A percentile compares a stretch with the other conserved stretches of the same genome.
Evolutionary conservation across 2,329 filamentous ascomycete genomes (phyloP).

Genomic region (Pezicula radicicola): DNA sequence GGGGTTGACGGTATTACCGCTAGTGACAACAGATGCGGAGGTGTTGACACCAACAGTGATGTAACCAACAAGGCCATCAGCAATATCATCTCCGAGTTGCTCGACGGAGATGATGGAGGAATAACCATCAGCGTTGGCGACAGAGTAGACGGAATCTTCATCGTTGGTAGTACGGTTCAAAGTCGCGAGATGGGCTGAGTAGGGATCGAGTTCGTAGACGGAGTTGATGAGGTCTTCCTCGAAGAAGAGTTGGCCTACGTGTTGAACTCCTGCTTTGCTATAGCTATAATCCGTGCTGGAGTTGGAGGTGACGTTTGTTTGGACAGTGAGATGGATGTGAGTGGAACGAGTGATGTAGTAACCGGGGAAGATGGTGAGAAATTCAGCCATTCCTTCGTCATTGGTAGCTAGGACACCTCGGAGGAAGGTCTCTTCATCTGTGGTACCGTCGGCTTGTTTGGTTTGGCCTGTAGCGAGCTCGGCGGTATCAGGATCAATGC

Average conservation of each 20-base stretch:
- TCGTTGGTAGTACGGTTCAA: constrained; percentile 3
- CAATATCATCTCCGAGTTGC: constrained; percentile 25
- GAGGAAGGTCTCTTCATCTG: constrained; percentile 6
- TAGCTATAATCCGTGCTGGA: not conserved
- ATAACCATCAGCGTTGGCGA: constrained; percentile 2
- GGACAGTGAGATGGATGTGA: constrained; percentile 8
- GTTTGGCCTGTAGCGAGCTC: constrained; percentile 1
- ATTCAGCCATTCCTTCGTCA: constrained; percentile 6
- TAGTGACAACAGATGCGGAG: constrained; percentile 1
- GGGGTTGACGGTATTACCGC: not conserved
- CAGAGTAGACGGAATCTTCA: not conserved
- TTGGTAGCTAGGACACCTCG: constrained; percentile 7
- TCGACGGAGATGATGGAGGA: constrained; percentile 15
- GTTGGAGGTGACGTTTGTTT: constrained; percentile 3
- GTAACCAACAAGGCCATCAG: constrained; percentile 32
- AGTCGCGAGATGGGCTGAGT: constrained; percentile 1
- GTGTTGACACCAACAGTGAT: constrained; percentile 31
- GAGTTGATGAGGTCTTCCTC: constrained; percentile 2
- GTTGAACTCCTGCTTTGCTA: not conserved
- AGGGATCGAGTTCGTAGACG: constrained; percentile 2
- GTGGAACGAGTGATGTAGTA: constrained; percentile 8
- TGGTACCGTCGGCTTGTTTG: constrained; percentile 3
- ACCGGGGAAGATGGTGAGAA: constrained; percentile 9
- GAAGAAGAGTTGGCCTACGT: constrained; percentile 11
- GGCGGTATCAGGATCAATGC: constrained; percentile 4